Evolutionary conservation across 2,329 filamentous ascomycete genomes (phyloP), one percentile per base, ranked within the genome.

Genomic region (Arthrobotrys iridis): DNA sequence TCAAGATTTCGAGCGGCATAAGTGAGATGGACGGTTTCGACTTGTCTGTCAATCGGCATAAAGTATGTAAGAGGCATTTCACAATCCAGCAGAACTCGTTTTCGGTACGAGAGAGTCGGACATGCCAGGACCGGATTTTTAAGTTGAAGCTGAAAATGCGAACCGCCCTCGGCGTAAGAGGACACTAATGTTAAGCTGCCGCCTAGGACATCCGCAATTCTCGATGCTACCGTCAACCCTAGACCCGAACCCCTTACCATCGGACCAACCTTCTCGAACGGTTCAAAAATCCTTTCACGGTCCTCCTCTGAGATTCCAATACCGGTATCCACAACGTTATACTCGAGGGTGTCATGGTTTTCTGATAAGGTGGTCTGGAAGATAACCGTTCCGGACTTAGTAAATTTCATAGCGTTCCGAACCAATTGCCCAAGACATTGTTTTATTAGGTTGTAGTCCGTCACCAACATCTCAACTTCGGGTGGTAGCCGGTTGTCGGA

Each of bases 251-350:
- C 82, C 1, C 80, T 80, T 0, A 83, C 81, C 35, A 83, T 80
- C 0, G 76, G 73, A 33, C 81, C 80, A 0, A 82, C 80, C 33
- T 84, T 85, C 41, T 84, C 83, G 18, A 85, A 84, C 0, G 83
- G 79, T 2, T 83, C 79, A 26, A 85, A 85, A 2, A 85, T 83
- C 1, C 82, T 81, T 2, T 79, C 20, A 2, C 82, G 81, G 4
- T 84, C 78, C 2, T 80, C 77, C 0, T 74, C 55, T 0, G 74
- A 71, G n/a, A 85, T 83, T 1, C 83, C 84, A 2, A 81, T 77
- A 0, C 84, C 84, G 0, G 81, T 84, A 45, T 85, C 84, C 43
- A 82, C 77, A 0, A 85, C 73, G 41, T 85, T 84, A n/a, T 84
- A 80, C 2, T 79, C 77, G 0, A 84, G 77, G 0, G 78, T 77